Base-by-base conservation (phyloP, 164 flowering plant species). In the Nymphaea colorata region DNA sequence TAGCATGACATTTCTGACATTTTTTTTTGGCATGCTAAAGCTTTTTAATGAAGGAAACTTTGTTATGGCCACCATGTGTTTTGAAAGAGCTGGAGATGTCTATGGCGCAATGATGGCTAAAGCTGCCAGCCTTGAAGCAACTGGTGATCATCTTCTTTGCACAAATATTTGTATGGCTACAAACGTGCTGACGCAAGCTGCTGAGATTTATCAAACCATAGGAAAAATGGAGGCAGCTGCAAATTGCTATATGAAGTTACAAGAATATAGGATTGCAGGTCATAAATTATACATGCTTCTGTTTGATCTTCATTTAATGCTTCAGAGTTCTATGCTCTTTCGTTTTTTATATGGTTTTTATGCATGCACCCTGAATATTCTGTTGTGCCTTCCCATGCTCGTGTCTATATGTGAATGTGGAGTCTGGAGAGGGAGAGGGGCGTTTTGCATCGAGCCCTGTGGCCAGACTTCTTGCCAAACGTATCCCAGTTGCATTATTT, bases 51-150 rank as follows among this genome's bases (percentile, higher is more conserved):
- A 88, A 70, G 60, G 72, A 6, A 86, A 87, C 75, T 91, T 74
- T 76, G 85, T 82, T 69, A 83, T 85, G 88, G 97, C 97, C 5
- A 79, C 79, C 3, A 76, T 82, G 86, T 90, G 97, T 78, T 90
- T 88, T 65, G 89, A 88, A 75, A 81, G 80, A 69, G 97, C 97
- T 17, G 82, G 77, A 12, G 97, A 90, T 63, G 65, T 57, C 10
- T 71, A 76, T 62, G 73, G 83, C 80, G 89, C 79, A 66, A 84
- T 75, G 68, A 72, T 73, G 73, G 82, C 91, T 0, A 84, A 77
- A 70, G 97, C 95, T 25, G 71, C 83, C 65, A 85, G 82, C 0
- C 85, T 85, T 16, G 71, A 69, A 67, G 85, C 86, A 44, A 62
- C 73, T 62, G 93, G 91, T 55, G 85, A 80, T 25, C 72, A 71